Percentiles rank a stretch among this genome's conserved stretches.
Evolutionary conservation across 2,329 filamentous ascomycete species (phyloP).

Genomic region (Aureobasidium uvarum): DNA sequence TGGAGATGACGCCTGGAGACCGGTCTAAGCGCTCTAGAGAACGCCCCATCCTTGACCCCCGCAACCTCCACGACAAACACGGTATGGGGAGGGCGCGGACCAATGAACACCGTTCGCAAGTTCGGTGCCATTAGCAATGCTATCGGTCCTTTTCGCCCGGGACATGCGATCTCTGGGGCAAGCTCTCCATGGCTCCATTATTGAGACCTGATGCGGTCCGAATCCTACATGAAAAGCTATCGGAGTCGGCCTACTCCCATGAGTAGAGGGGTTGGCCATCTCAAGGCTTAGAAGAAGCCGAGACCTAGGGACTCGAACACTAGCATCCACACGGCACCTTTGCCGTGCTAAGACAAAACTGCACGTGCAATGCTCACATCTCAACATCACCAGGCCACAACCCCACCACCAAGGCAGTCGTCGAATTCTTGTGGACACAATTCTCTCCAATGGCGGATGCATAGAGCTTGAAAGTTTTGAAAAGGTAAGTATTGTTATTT

Average conservation of each 20-base stretch:
- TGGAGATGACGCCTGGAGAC: conserved; percentile 6
- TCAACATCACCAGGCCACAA: not conserved
- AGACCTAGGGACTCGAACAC: conserved; percentile 7
- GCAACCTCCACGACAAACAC: conserved; percentile 9
- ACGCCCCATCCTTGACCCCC: conserved; percentile 18
- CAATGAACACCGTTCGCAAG: conserved; percentile 8
- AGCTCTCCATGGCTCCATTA: not conserved
- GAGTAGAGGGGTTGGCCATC: not conserved
- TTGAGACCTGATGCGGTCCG: conserved; percentile 20
- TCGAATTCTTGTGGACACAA: not conserved
- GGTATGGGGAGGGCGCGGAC: conserved; percentile 13
- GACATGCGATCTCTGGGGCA: conserved; percentile 1
- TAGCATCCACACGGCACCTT: conserved; percentile 24
- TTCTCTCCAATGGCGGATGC: not conserved
- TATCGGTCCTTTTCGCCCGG: conserved; percentile 19
- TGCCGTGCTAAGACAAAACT: not conserved
- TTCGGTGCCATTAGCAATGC: conserved; percentile 18
- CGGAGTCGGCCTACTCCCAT: not conserved
- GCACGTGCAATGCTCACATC: conserved; percentile 25
- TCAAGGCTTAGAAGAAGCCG: not conserved
- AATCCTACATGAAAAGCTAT: not conserved
- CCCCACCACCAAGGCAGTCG: not conserved
- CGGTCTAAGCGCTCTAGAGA: conserved; percentile 1
- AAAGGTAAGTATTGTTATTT: not conserved
- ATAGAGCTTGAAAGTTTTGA: not conserved